These are phyloP conservation scores for Ceratocystis lukuohia DNA, from an alignment of 2,329 filamentous ascomycete genomes.

Conservation along the genomic window DNA sequence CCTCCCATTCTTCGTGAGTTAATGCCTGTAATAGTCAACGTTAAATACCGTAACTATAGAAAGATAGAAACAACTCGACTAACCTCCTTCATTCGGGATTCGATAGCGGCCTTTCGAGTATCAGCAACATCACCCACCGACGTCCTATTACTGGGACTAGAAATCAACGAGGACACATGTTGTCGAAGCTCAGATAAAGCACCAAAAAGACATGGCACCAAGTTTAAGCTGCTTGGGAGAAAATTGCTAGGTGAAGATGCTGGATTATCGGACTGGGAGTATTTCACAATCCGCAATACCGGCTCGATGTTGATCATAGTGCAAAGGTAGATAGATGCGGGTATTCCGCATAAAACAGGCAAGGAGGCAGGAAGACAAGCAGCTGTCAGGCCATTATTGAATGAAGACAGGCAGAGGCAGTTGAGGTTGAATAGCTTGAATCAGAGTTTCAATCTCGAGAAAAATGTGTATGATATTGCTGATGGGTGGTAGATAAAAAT, in stretches of 20 bases:
- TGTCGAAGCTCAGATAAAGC: background rate
- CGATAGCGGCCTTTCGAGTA: background rate
- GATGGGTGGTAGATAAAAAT: too few species aligned
- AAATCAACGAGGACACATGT: background rate
- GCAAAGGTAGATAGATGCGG: background rate
- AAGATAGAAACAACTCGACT: background rate
- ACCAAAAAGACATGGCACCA: background rate
- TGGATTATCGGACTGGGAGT: background rate
- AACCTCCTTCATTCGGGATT: slow-evolving; percentile 14
- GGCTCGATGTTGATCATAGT: background rate
- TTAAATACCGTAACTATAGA: background rate
- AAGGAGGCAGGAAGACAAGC: background rate
- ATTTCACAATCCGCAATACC: background rate
- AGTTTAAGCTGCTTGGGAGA: background rate
- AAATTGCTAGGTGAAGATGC: background rate
- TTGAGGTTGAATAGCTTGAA: background rate
- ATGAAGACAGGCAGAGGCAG: background rate
- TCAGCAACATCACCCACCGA: background rate
- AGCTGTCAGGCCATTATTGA: slow-evolving; percentile 1
- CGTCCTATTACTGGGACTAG: background rate
- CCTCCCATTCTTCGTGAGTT: slow-evolving; percentile 58
- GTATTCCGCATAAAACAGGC: background rate
- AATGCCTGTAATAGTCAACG: slow-evolving; percentile 40
- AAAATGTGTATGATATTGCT: background rate
- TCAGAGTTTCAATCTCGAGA: background rate